Conservation (phyloP, 2,329 filamentous ascomycete species). For the Gremmenia infestans region DNA sequence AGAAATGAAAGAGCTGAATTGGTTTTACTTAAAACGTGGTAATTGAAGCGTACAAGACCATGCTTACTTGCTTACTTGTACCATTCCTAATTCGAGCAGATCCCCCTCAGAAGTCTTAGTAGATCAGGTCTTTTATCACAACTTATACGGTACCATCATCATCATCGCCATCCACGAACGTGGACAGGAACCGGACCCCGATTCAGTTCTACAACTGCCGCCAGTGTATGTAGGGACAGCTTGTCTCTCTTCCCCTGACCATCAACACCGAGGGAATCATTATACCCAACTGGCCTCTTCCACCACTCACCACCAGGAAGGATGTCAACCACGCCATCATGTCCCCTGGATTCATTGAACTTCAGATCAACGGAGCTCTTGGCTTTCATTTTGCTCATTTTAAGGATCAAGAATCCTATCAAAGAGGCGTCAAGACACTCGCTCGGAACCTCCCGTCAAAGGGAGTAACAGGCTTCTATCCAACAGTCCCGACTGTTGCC, state of each 20-base stretch:
- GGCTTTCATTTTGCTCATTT: conserved; percentile 51
- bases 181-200: background rate
- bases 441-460: conserved; percentile 44
- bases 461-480: conserved; percentile 50
- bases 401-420: conserved; percentile 35
- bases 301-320: conserved; percentile 14
- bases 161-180: no score
- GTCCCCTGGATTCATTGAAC: conserved; percentile 49
- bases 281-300: conserved; percentile 22
- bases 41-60: no score
- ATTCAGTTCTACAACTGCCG: conserved; percentile 25
- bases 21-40: no score
- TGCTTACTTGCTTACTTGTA: no score
- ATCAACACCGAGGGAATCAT: conserved; percentile 21
- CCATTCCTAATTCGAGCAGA: no score
- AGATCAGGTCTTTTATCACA: no score
- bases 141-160: no score
- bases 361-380: conserved; percentile 45
- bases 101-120: no score
- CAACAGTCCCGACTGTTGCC: conserved; percentile 47
- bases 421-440: conserved; percentile 39
- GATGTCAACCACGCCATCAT: conserved; percentile 46
- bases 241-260: conserved; percentile 19
- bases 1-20: no score
- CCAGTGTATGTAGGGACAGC: conserved; percentile 20